Evolutionary conservation across 176 grass and related monocot species (phyloP).

Genomic region (Cenchrus fungigraminus): DNA sequence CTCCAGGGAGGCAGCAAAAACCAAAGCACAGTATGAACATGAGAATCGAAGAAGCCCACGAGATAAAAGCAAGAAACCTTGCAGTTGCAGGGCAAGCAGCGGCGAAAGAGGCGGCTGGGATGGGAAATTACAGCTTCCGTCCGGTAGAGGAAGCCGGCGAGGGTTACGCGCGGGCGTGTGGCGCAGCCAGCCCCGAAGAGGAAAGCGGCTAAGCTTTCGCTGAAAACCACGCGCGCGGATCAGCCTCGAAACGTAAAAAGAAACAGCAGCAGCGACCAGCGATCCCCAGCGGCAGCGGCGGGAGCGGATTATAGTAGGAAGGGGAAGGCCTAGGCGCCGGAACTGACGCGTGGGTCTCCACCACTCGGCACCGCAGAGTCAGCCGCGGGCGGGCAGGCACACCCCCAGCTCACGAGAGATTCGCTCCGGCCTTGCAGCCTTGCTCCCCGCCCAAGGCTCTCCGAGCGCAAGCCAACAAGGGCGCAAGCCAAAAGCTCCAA

Average conservation of each 20-base stretch:
- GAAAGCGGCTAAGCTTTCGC: slow-evolving; percentile 14
- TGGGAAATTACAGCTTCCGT: not conserved
- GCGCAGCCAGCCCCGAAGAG: slow-evolving; percentile 27
- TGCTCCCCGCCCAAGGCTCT: slow-evolving; percentile 24
- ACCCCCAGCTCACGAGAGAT: not conserved
- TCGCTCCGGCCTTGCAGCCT: not conserved
- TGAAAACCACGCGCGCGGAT: slow-evolving; percentile 42
- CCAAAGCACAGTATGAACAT: not conserved
- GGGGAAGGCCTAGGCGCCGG: not conserved
- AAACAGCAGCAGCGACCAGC: not conserved
- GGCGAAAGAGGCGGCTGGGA: slow-evolving; percentile 14
- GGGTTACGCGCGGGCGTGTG: slow-evolving; percentile 33
- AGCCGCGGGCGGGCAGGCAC: not conserved
- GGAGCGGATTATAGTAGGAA: slow-evolving; percentile 13
- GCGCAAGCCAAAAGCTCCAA: slow-evolving; percentile 17
- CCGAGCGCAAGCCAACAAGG: slow-evolving; percentile 48
- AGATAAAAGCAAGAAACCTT: slow-evolving; percentile 5
- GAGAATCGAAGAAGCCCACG: not conserved
- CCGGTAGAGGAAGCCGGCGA: slow-evolving; percentile 22
- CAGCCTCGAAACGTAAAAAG: slow-evolving; percentile 21
- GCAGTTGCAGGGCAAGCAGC: not conserved
- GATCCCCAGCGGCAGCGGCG: not conserved
- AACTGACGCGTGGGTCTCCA: slow-evolving; percentile 50
- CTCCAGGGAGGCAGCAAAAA: not conserved
- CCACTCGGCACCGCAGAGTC: not conserved